Percentiles rank a stretch among this genome's conserved stretches.
Conservation (phyloP, 148 eudicot genomes). For the Rhododendron mucronatum region DNA sequence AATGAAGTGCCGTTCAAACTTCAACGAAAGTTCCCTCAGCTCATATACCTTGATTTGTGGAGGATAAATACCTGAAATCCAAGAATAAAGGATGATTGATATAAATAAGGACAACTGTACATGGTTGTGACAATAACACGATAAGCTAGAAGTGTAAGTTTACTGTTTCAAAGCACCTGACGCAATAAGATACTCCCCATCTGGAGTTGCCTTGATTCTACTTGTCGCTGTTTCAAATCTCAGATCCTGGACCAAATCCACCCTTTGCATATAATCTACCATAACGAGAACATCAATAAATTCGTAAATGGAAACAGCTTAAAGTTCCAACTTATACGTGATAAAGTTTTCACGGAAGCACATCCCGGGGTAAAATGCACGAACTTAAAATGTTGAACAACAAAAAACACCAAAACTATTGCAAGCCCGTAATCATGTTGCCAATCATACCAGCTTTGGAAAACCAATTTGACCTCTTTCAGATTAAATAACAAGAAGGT, state of each 20-base stretch:
- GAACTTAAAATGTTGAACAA: not conserved
- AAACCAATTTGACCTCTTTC: not conserved
- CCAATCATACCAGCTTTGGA: not conserved
- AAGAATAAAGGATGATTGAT: constrained; percentile 6
- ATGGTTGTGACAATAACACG: not conserved
- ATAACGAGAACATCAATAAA: constrained; percentile 2
- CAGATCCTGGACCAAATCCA: constrained; percentile 81
- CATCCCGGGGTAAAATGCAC: not conserved
- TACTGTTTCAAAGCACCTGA: constrained; percentile 49
- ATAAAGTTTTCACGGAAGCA: too few species aligned
- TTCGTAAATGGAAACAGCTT: not conserved
- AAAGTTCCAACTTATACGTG: not conserved
- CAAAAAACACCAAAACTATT: not conserved
- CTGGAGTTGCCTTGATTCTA: constrained; percentile 86
- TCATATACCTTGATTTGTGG: constrained; percentile 95
- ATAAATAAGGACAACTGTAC: not conserved
- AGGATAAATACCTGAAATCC: constrained; percentile 75
- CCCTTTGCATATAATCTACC: constrained; percentile 69
- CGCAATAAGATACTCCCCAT: constrained; percentile 89
- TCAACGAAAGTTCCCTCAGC: constrained; percentile 72
- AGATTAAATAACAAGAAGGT: not conserved
- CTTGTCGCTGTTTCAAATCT: constrained; percentile 86
- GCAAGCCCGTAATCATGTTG: not conserved
- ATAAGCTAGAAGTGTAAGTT: not conserved
- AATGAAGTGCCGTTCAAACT: constrained; percentile 87